phyloP scores from a whole-genome alignment of 176 grass and related monocot species.

The Ensete glaucum region DNA sequence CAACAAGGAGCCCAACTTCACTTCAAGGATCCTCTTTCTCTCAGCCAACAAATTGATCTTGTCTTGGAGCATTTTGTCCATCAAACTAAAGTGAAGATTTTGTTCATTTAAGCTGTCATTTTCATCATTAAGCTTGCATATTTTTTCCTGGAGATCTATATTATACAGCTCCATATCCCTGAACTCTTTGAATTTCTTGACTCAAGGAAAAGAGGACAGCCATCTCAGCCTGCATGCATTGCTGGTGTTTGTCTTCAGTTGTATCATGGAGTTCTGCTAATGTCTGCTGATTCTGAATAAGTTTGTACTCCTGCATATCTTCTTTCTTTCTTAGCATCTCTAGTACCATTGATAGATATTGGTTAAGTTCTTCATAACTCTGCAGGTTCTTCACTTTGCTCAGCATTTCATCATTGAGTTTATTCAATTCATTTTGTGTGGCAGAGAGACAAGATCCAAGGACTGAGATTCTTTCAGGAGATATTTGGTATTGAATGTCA shows the following conservation, averaged over 20 bases:
- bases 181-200: conserved; percentile 36
- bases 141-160: conserved; percentile 34
- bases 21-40: conserved; percentile 1
- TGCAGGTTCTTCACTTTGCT: conserved; percentile 54
- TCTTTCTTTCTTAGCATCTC: conserved; percentile 49
- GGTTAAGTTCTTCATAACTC: conserved; percentile 51
- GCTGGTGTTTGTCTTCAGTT: conserved; percentile 43
- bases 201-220: conserved; percentile 27
- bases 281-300: conserved; percentile 49
- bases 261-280: conserved; percentile 34
- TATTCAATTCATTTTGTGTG: conserved; percentile 54
- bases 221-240: conserved; percentile 41
- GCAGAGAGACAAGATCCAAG: conserved; percentile 52
- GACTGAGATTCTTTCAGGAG: conserved; percentile 35
- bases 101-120: conserved; percentile 7
- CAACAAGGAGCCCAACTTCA: conserved; percentile 9
- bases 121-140: conserved; percentile 61
- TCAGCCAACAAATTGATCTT: conserved; percentile 16
- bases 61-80: conserved; percentile 5
- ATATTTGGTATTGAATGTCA: conserved; percentile 44
- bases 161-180: conserved; percentile 40
- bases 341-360: conserved; percentile 39
- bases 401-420: conserved; percentile 59
- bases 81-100: neutral
- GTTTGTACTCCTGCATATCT: conserved; percentile 55